A percentile compares a stretch with the other conserved stretches of the same genome.
Evolutionary conservation across 106 monocot genomes (phyloP).

Genomic region (Hemerocallis citrina): DNA sequence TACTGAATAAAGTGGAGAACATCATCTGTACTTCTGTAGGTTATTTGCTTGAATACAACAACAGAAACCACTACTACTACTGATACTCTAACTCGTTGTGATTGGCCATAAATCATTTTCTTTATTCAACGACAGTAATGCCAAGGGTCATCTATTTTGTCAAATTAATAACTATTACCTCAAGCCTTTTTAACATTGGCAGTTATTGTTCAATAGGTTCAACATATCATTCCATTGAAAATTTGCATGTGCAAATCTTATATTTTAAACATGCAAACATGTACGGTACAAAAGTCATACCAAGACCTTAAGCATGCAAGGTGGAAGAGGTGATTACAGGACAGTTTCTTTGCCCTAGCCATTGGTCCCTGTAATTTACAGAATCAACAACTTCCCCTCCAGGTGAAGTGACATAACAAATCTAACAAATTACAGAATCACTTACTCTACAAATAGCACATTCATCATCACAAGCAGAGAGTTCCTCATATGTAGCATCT

Average conservation of each 20-base stretch:
- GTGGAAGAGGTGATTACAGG: slow-evolving; percentile 96
- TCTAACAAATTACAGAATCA: neutral
- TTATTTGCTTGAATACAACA: too few relatives aligned
- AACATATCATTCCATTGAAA: neutral
- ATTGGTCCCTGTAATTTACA: slow-evolving; percentile 72
- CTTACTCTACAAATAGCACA: slow-evolving; percentile 96
- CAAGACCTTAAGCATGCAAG: slow-evolving; percentile 92
- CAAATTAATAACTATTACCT: too few relatives aligned
- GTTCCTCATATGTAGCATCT: slow-evolving; percentile 87
- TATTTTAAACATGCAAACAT: neutral
- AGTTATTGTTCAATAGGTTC: neutral
- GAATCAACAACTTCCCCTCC: neutral
- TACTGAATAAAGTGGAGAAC: too few relatives aligned
- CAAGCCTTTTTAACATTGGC: neutral
- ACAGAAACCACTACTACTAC: too few relatives aligned
- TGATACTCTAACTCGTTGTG: too few relatives aligned
- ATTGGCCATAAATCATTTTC: too few relatives aligned
- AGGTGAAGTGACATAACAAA: neutral
- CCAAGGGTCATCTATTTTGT: too few relatives aligned
- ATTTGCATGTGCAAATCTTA: too few relatives aligned
- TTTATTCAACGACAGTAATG: too few relatives aligned
- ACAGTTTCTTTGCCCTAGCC: slow-evolving; percentile 86
- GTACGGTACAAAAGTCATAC: slow-evolving; percentile 33
- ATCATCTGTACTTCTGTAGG: too few relatives aligned
- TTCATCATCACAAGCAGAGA: slow-evolving; percentile 81